Evolutionary conservation across 768 basidiomycete species (phyloP), one percentile per base, ranked within the genome.

Genomic region (Lactifluus echinatus): DNA sequence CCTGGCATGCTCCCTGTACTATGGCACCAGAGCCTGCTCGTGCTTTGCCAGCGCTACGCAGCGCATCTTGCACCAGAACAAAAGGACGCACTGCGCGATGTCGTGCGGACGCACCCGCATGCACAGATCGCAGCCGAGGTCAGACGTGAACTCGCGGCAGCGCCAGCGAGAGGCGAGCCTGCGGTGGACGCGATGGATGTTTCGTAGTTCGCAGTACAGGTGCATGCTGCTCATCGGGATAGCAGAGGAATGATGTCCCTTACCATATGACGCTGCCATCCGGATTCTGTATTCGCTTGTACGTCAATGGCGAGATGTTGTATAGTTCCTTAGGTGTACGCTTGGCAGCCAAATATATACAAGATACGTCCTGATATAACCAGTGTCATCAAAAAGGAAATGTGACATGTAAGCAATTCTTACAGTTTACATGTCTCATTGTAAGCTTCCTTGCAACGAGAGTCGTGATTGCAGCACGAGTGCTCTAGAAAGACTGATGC

Each of bases 11-110:
- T 98, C 29, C 95, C 96, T n/a, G 96, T 98, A 12, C 76, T 99
- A 11, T 99, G 96, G 96, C 92, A 99, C 69, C 96, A 99, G 72
- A 91, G 89, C 69, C 76, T 99, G 53, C 78, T 99, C 23, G 91
- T 94, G 3, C 97, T 98, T 69, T 84, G 82, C 37, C 96, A 99
- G 72, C 77, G 95, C 66, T 99, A 97, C 71, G 87, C 92, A 6
- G 83, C 87, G 17, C 94, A 98, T 72, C 69, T 99, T 65, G 95
- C 95, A 0, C 89, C 90, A 2, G 95, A 99, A 68, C 96, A 99
- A 66, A 98, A 98, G 70, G 93, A 97, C 68, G 93, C 95, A 0
- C 74, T 99, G n/a, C 73, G 97, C 53, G 95, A 98, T 64, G 93
- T 97, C 42, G 78, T 94, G 47, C 82, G 93, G 24, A 85, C 81